Base-by-base conservation (phyloP, 371 early-diverging fungal species). In the Parasitella parasitica region DNA sequence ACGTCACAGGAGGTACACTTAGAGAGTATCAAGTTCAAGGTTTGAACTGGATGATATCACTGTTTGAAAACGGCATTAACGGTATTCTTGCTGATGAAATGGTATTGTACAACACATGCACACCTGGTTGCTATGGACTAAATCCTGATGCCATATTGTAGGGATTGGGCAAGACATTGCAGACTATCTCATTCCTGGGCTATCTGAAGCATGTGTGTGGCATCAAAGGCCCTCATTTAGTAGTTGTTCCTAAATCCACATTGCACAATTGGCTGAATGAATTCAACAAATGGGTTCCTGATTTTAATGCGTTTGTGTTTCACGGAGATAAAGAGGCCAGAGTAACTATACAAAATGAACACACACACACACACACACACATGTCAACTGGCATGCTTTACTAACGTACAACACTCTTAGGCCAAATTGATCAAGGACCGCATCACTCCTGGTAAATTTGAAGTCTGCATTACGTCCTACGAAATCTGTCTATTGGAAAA, bases 1-100 rank as follows among this genome's bases (percentile, higher is more conserved):
- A 94, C 66, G 90, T 97, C 61, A 85, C 86, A 34, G 93, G 92
- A 43, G 98, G 98, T 15, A 91, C 73, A 13, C 82, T 99, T 75
- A 85, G 97, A 50, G 97, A 96, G 70, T 97, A 99, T 71, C 99
- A 99, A 75, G 65, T 99, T n/a, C 93, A 96, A 64, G 99, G 99
- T 18, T 83, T 99, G 24, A 99, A 99, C 77, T 99, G 99, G 99
- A 91, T 99, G 85, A 89, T 99, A 20, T 96, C 93, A 1, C 82
- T 99, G 59, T 97, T 90, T 70, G 92, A 97, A 61, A 95, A 97
- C 68, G 95, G 96, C n/a, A 94, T 99, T 70, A 99, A 99, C 71
- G 98, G 99, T 27, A 99, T 99, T 64, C 79, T 99, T 22, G 99
- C 99, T 30, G 99, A 99, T 81, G 99, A 99, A 80, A 99, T 99